Conservation (phyloP, 306 rosid genomes). For the Styphnolobium japonicum region DNA sequence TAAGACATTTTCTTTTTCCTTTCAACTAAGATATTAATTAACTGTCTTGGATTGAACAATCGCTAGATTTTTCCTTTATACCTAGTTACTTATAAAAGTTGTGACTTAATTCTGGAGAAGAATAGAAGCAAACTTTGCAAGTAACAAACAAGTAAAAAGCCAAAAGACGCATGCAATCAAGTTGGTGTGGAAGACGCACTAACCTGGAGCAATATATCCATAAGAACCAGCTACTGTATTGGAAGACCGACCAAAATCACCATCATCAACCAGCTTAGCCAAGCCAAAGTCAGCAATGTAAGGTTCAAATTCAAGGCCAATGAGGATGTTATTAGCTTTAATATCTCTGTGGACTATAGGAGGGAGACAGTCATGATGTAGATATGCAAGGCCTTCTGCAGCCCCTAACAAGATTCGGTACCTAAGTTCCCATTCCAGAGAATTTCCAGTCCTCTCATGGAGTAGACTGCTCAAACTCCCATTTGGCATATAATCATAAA, state of each 20-base stretch:
- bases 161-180: not conserved
- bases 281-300: conserved; percentile 95
- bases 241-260: conserved; percentile 72
- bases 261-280: conserved; percentile 90
- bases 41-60: not conserved
- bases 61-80: not conserved
- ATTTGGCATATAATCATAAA: conserved; percentile 92
- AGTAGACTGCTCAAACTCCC: conserved; percentile 83
- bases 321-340: conserved; percentile 94
- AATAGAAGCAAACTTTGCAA: not conserved
- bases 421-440: conserved; percentile 90
- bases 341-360: conserved; percentile 95
- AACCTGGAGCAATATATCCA: conserved; percentile 97
- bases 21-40: not conserved
- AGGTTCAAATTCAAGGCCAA: conserved; percentile 92
- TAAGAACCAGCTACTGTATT: conserved; percentile 97
- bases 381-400: conserved; percentile 88
- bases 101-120: not conserved
- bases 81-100: not conserved
- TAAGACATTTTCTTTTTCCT: conserved; percentile 1
- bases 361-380: conserved; percentile 97
- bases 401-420: conserved; percentile 84
- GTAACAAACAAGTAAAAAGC: not conserved
- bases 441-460: conserved; percentile 76
- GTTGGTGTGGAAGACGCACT: conserved; percentile 20